These are phyloP conservation scores for Rhizophagus clarus DNA, from an alignment of 192 early-diverging fungal species.

Conservation along the genomic window DNA sequence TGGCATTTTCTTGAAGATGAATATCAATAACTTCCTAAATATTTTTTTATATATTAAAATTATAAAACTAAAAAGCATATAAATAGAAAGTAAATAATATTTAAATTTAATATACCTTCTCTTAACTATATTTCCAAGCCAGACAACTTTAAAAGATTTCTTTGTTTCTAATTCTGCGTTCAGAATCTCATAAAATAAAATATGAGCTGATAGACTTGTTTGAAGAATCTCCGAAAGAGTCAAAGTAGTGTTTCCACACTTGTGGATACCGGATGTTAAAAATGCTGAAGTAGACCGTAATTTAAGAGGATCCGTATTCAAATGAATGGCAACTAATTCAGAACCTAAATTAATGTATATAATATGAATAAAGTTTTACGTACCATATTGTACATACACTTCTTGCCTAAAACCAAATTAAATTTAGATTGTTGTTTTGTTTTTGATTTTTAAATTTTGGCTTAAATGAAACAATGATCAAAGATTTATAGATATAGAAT, in stretches of 20 bases:
- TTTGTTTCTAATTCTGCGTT: constrained; percentile 88
- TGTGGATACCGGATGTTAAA: constrained; percentile 35
- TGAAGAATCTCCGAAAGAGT: constrained; percentile 45
- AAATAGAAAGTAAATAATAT: not conserved
- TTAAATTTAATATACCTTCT: constrained; percentile 49
- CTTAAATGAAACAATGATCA: too few species aligned
- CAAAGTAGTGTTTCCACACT: constrained; percentile 36
- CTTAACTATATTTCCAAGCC: constrained; percentile 64
- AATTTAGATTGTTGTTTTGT: too few species aligned
- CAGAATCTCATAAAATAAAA: constrained; percentile 83
- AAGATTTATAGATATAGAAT: too few species aligned
- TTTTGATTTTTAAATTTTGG: too few species aligned
- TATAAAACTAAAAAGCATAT: too few species aligned
- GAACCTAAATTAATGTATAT: constrained; percentile 46
- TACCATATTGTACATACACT: too few species aligned
- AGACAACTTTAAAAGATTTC: constrained; percentile 67
- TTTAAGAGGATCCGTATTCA: constrained; percentile 67
- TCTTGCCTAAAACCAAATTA: too few species aligned
- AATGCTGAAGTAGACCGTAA: constrained; percentile 65
- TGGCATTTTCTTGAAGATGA: constrained; percentile 65
- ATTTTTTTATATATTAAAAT: too few species aligned
- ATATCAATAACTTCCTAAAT: constrained; percentile 50
- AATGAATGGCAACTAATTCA: constrained; percentile 57
- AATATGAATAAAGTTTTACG: too few species aligned
- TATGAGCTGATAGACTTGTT: constrained; percentile 35